Percentiles rank a stretch among this genome's conserved stretches.
Conservation (phyloP, 805 yeast genomes). For the Metschnikowia dekortorum region DNA sequence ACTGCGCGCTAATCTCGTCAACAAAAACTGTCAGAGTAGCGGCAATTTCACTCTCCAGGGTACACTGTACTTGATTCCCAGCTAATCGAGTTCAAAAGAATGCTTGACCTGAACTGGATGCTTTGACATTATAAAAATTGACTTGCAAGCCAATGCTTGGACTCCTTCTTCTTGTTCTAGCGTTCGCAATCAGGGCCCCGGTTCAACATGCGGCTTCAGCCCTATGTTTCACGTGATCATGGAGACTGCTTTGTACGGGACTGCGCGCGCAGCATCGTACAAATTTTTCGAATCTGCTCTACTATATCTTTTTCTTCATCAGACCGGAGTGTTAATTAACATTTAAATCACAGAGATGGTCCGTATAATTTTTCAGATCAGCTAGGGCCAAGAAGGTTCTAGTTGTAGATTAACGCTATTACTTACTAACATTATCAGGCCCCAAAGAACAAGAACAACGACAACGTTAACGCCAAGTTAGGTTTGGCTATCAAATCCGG, state of each 20-base stretch:
- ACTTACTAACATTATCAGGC: slow-evolving; percentile 61
- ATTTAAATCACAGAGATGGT: slow-evolving; percentile 81
- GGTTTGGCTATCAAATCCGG: slow-evolving; percentile 98
- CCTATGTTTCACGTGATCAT: slow-evolving; percentile 12
- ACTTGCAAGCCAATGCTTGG: neutral
- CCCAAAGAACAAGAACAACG: slow-evolving; percentile 92
- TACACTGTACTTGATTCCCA: no score
- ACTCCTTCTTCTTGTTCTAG: neutral
- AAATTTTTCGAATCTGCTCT: slow-evolving; percentile 9
- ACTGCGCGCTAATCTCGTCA: neutral
- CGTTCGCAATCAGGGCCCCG: neutral
- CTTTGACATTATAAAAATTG: no score
- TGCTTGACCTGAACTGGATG: no score
- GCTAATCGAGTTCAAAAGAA: no score
- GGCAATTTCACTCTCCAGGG: neutral
- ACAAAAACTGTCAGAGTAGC: neutral
- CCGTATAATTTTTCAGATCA: slow-evolving; percentile 47
- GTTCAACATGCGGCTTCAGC: slow-evolving; percentile 3
- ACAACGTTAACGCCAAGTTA: slow-evolving; percentile 95
- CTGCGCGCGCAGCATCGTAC: slow-evolving; percentile 8
- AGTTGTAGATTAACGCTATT: neutral
- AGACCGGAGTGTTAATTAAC: slow-evolving; percentile 88
- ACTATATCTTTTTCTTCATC: slow-evolving; percentile 4
- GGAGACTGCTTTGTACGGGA: slow-evolving; percentile 10
- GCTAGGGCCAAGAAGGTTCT: neutral